Conservation (phyloP, 75 land plant genomes). For the Ceratopteris richardii region DNA sequence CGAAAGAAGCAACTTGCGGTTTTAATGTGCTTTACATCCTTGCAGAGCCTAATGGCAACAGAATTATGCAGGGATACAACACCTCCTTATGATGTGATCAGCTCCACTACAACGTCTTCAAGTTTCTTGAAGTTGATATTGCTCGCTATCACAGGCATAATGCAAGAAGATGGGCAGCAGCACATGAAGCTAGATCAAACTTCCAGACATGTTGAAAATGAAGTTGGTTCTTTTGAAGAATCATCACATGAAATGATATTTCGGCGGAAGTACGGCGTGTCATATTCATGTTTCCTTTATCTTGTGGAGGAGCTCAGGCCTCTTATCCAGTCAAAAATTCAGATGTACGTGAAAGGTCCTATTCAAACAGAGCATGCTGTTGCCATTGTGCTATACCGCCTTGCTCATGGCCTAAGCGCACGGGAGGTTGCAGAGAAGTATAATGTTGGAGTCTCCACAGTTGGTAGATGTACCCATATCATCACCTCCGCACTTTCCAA, state of each 20-base stretch:
- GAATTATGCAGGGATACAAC: conserved; percentile 10
- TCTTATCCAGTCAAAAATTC: conserved; percentile 5
- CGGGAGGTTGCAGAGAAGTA: conserved; percentile 16
- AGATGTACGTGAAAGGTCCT: conserved; percentile 10
- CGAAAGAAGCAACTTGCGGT: not conserved
- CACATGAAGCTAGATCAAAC: conserved; percentile 9
- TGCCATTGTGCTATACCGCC: conserved; percentile 21
- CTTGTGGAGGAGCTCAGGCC: conserved; percentile 30
- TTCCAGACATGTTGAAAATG: not conserved
- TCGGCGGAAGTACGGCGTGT: conserved; percentile 18
- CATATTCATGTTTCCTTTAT: conserved; percentile 24
- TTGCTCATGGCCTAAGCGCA: conserved; percentile 20
- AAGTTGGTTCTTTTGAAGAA: conserved; percentile 1
- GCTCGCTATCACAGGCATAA: conserved; percentile 4
- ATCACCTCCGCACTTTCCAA: conserved; percentile 17
- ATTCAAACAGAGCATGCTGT: conserved; percentile 28
- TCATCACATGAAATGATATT: conserved; percentile 6
- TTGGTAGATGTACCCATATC: conserved; percentile 21
- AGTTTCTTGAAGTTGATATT: conserved; percentile 12
- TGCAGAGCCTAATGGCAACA: conserved; percentile 12
- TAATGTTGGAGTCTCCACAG: conserved; percentile 22
- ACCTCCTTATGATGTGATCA: not conserved
- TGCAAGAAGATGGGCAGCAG: not conserved
- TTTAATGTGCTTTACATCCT: conserved; percentile 9
- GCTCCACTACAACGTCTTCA: conserved; percentile 1